These are phyloP conservation scores for Amorphotheca resinae DNA, from an alignment of 495 filamentous ascomycete species.

Conservation along the genomic window DNA sequence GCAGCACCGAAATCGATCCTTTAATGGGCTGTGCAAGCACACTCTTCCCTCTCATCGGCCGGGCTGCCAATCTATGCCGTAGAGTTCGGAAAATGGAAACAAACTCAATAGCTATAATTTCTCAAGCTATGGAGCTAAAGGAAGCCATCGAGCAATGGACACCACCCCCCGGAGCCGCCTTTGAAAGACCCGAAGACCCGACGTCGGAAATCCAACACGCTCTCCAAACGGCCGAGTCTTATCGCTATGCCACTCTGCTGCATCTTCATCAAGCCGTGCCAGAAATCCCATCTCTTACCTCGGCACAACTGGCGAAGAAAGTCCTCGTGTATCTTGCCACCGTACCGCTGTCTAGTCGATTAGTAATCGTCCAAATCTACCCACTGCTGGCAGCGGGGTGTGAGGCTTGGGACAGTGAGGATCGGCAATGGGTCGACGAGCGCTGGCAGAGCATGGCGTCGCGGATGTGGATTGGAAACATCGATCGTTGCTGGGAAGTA, in stretches of 20 bases:
- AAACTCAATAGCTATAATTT: slow-evolving; percentile 51
- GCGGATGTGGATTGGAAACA: slow-evolving; percentile 58
- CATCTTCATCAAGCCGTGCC: slow-evolving; percentile 72
- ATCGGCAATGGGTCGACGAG: slow-evolving; percentile 55
- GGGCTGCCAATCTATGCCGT: slow-evolving; percentile 55
- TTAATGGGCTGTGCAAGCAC: slow-evolving; percentile 63
- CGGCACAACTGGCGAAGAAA: slow-evolving; percentile 48
- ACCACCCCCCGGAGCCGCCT: slow-evolving; percentile 34
- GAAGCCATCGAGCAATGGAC: slow-evolving; percentile 50
- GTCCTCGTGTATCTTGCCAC: slow-evolving; percentile 49
- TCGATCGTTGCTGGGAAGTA: slow-evolving; percentile 51
- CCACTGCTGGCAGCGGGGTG: slow-evolving; percentile 62
- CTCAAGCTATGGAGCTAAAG: slow-evolving; percentile 53
- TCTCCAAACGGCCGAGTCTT: slow-evolving; percentile 61
- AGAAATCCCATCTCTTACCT: slow-evolving; percentile 47
- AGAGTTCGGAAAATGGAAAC: slow-evolving; percentile 42
- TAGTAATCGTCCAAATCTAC: slow-evolving; percentile 67
- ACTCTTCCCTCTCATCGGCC: slow-evolving; percentile 62
- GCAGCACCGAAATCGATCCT: slow-evolving; percentile 53
- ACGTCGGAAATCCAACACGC: slow-evolving; percentile 52
- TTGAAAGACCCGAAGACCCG: slow-evolving; percentile 55
- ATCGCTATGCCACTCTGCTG: slow-evolving; percentile 61
- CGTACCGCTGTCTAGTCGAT: slow-evolving; percentile 48
- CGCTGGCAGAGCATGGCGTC: slow-evolving; percentile 52
- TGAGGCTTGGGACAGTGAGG: slow-evolving; percentile 47